Percentiles rank a stretch among this genome's conserved stretches.
These are phyloP conservation scores for Croton laevigatus DNA, from an alignment of 441 rosid species.

Conservation along the genomic window DNA sequence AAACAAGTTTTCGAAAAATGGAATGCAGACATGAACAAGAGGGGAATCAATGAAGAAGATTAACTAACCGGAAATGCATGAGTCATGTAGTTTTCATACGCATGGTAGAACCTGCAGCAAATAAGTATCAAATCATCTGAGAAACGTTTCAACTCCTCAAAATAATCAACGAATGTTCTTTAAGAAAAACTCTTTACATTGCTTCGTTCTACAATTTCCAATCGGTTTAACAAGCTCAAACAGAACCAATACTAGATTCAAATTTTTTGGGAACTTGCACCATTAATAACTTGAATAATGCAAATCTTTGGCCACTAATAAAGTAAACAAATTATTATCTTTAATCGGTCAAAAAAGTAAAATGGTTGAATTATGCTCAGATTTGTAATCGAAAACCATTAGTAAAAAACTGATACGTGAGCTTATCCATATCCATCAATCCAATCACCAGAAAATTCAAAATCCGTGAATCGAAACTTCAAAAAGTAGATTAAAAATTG, in stretches of 20 bases:
- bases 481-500: too few relatives aligned
- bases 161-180: not conserved
- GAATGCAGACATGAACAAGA: slow-evolving; percentile 1
- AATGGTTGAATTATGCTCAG: not conserved
- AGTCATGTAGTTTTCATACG: slow-evolving; percentile 82
- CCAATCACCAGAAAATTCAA: slow-evolving; percentile 9
- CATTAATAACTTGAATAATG: not conserved
- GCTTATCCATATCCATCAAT: not conserved
- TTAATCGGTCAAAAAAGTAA: not conserved
- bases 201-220: not conserved
- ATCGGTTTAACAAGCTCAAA: not conserved
- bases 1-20: not conserved
- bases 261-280: not conserved
- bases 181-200: slow-evolving; percentile 1
- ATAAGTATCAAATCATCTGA: slow-evolving; percentile 4
- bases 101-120: slow-evolving; percentile 82
- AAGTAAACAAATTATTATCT: not conserved
- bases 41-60: slow-evolving; percentile 12
- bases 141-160: not conserved
- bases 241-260: not conserved
- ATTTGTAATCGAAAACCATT: not conserved
- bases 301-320: not conserved
- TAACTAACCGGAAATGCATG: slow-evolving; percentile 86
- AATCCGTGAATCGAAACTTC: slow-evolving; percentile 7
- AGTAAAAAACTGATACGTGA: not conserved